Evolutionary conservation across 2,329 filamentous ascomycete species (phyloP).

Genomic region (Colletotrichum orchidophilum): DNA sequence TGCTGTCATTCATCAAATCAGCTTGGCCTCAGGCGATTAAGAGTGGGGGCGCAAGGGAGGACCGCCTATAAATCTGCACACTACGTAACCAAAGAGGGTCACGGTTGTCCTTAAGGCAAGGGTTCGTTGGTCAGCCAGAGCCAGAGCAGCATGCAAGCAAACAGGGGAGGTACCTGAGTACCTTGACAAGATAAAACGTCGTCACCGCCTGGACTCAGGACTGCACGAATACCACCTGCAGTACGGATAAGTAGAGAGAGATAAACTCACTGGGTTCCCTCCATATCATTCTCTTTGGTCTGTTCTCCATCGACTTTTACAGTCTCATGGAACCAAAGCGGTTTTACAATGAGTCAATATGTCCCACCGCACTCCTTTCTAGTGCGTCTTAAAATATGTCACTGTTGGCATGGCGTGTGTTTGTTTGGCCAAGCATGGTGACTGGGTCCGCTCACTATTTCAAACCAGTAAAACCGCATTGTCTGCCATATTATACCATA

Average conservation of each 20-base stretch:
- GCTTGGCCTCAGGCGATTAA: constrained; percentile 28
- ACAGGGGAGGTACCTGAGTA: background rate
- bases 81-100: constrained; percentile 31
- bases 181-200: background rate
- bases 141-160: background rate
- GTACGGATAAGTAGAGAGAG: too few species aligned
- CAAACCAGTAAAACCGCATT: background rate
- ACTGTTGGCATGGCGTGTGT: background rate
- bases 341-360: background rate
- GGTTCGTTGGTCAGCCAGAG: constrained; percentile 27
- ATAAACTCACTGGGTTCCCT: background rate
- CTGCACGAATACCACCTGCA: background rate
- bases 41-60: constrained; percentile 30
- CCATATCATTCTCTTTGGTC: background rate
- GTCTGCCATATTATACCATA: background rate
- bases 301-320: background rate
- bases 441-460: background rate
- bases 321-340: background rate
- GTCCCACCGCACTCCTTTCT: too few species aligned
- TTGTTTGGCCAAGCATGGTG: background rate
- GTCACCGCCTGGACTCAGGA: background rate
- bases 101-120: constrained; percentile 8
- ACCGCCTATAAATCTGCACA: constrained; percentile 19
- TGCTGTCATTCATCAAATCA: constrained; percentile 27
- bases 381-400: background rate